A percentile compares a stretch with the other conserved stretches of the same genome.
These are phyloP conservation scores for Yarrowia sp. DNA, from an alignment of 805 yeast genomes.

Conservation along the genomic window DNA sequence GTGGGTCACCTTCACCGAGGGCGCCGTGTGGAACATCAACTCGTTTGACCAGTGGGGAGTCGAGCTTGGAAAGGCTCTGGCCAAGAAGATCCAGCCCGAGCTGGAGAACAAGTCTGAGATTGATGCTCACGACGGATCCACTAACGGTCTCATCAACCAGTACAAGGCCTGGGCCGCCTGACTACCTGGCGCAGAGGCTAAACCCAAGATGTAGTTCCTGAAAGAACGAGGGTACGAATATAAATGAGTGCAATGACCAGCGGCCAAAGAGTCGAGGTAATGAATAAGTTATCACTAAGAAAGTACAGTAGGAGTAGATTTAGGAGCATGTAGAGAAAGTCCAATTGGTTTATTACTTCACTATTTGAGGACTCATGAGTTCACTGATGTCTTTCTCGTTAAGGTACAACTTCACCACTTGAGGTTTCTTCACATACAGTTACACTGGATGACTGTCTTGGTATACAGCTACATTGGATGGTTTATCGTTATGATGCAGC, in stretches of 20 bases:
- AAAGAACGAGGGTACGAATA: conserved; percentile 10
- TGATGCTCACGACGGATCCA: conserved; percentile 83
- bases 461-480: too few species aligned
- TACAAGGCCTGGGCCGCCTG: conserved; percentile 78
- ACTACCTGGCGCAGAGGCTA: not conserved
- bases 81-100: conserved; percentile 93
- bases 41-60: conserved; percentile 99
- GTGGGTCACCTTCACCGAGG: conserved; percentile 96
- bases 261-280: too few species aligned
- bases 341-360: too few species aligned
- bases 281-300: too few species aligned
- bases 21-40: conserved; percentile 99
- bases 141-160: conserved; percentile 91
- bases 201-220: conserved; percentile 15
- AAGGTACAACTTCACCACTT: too few species aligned
- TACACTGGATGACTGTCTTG: too few species aligned
- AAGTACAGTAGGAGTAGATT: too few species aligned
- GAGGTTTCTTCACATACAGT: not conserved
- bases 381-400: too few species aligned
- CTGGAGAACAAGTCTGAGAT: conserved; percentile 68
- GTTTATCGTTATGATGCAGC: too few species aligned
- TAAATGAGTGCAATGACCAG: conserved; percentile 1
- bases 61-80: conserved; percentile 96
- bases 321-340: too few species aligned
- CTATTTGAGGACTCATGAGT: too few species aligned